A percentile compares a stretch with the other conserved stretches of the same genome.
Evolutionary conservation across 768 basidiomycete species (phyloP).

Genomic region (Imleria badia): DNA sequence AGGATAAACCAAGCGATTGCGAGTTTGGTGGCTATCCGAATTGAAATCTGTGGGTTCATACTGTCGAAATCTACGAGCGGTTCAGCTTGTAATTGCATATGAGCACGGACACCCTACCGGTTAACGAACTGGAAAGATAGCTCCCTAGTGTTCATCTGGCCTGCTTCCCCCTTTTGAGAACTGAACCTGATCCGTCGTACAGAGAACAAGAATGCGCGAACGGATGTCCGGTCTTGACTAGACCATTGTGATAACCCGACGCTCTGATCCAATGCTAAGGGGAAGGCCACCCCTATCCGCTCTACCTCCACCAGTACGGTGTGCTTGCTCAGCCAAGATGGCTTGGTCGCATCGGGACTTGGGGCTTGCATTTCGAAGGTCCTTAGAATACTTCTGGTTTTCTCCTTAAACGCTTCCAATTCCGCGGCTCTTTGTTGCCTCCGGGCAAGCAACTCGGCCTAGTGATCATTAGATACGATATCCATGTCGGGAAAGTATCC

Average conservation of each 20-base stretch:
- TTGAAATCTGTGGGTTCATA: slow-evolving; percentile 66
- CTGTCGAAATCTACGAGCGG: slow-evolving; percentile 70
- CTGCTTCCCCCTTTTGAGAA: slow-evolving; percentile 74
- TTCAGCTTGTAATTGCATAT: slow-evolving; percentile 3
- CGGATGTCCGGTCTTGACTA: slow-evolving; percentile 41
- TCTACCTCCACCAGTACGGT: slow-evolving; percentile 53
- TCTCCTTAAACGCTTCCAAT: slow-evolving; percentile 80
- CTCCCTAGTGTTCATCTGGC: slow-evolving; percentile 66
- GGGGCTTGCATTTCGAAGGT: slow-evolving; percentile 69
- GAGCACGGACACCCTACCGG: slow-evolving; percentile 44
- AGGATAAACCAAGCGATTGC: slow-evolving; percentile 76
- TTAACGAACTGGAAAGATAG: slow-evolving; percentile 87
- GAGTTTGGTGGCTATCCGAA: slow-evolving; percentile 62
- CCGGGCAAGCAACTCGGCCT: slow-evolving; percentile 75
- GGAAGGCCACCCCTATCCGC: slow-evolving; percentile 89
- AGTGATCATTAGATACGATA: slow-evolving; percentile 18
- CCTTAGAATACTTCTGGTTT: slow-evolving; percentile 67
- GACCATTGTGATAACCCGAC: slow-evolving; percentile 47
- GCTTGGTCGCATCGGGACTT: slow-evolving; percentile 17
- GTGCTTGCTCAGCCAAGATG: slow-evolving; percentile 57
- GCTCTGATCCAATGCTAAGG: slow-evolving; percentile 63
- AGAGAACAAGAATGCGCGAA: slow-evolving; percentile 85
- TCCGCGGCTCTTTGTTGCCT: slow-evolving; percentile 76
- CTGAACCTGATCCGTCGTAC: slow-evolving; percentile 73
- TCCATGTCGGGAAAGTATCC: background rate